Evolutionary conservation across 306 rosid genomes (phyloP).

Genomic region (Phaseolus lunatus): DNA sequence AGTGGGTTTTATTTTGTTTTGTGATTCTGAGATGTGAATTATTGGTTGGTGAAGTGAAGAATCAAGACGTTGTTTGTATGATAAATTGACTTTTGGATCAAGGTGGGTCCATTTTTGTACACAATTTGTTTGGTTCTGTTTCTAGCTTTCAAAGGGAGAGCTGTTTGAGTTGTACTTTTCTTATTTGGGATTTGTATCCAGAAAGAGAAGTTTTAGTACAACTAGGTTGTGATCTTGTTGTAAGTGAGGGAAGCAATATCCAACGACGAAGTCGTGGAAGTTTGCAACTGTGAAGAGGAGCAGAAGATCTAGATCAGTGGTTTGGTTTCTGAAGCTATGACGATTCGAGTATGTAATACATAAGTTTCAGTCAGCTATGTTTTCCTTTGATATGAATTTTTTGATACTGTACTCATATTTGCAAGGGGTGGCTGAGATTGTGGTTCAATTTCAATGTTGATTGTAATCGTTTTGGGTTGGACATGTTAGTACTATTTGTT

Average conservation of each 20-base stretch:
- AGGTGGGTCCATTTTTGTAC: slow-evolving; percentile 22
- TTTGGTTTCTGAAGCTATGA: slow-evolving; percentile 51
- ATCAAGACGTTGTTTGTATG: not conserved
- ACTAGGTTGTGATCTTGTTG: slow-evolving; percentile 28
- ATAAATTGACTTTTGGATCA: slow-evolving; percentile 22
- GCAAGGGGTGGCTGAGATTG: slow-evolving; percentile 2
- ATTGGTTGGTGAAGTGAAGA: slow-evolving; percentile 2
- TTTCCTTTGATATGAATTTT: slow-evolving; percentile 22
- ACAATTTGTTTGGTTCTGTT: slow-evolving; percentile 23
- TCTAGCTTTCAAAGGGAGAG: slow-evolving; percentile 6
- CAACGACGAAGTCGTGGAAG: not conserved
- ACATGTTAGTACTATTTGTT: not conserved
- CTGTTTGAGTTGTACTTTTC: slow-evolving; percentile 12
- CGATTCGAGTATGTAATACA: slow-evolving; percentile 52
- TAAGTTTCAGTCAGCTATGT: slow-evolving; percentile 26
- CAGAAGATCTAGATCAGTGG: slow-evolving; percentile 36
- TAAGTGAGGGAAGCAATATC: not conserved
- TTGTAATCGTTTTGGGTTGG: slow-evolving; percentile 9
- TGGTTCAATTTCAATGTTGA: not conserved
- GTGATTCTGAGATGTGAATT: slow-evolving; percentile 33
- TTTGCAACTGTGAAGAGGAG: slow-evolving; percentile 21
- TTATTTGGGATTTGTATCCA: not conserved
- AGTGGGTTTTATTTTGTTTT: not conserved
- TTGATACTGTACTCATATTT: slow-evolving; percentile 22
- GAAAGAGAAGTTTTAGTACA: not conserved